phyloP scores from a whole-genome alignment of 352 stramenopile species.

The Pythium aphanidermatum region DNA sequence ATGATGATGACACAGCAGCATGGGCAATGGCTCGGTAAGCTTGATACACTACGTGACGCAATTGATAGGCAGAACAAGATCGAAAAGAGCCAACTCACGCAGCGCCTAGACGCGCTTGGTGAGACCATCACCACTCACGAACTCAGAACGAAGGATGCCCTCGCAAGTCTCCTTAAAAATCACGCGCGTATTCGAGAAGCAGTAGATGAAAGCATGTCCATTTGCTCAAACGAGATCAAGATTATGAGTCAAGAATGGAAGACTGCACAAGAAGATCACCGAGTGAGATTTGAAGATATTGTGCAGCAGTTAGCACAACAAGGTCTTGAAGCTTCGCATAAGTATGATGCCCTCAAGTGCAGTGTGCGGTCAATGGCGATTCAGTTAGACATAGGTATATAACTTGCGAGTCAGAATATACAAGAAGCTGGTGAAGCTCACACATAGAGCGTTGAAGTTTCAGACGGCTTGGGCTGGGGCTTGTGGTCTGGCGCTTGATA shows the following conservation, averaged over 20 bases:
- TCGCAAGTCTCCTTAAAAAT: slow-evolving; percentile 47
- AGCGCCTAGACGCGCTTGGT: slow-evolving; percentile 38
- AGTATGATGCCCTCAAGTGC: slow-evolving; percentile 34
- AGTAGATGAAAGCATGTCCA: slow-evolving; percentile 51
- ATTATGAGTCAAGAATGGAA: slow-evolving; percentile 39
- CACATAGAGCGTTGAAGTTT: slow-evolving; percentile 29
- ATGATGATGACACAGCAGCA: slow-evolving; percentile 30
- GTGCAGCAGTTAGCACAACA: slow-evolving; percentile 3
- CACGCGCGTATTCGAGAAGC: slow-evolving; percentile 38
- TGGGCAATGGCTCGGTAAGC: slow-evolving; percentile 30
- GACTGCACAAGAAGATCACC: slow-evolving; percentile 19
- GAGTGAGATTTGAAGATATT: slow-evolving; percentile 12
- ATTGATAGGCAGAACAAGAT: slow-evolving; percentile 44
- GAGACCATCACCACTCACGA: slow-evolving; percentile 35
- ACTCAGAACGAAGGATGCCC: slow-evolving; percentile 31
- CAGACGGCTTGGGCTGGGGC: slow-evolving; percentile 15
- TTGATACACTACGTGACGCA: slow-evolving; percentile 33
- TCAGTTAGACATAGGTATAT: slow-evolving; percentile 38
- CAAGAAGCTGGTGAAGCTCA: no score
- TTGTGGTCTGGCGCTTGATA: slow-evolving; percentile 40
- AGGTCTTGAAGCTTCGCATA: slow-evolving; percentile 1
- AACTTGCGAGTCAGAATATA: no score
- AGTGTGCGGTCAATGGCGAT: slow-evolving; percentile 34
- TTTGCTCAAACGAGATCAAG: slow-evolving; percentile 49
- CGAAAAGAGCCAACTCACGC: slow-evolving; percentile 34